phyloP scores from a whole-genome alignment of 2,329 filamentous ascomycete species.

The Exophiala lecanii-corni region DNA sequence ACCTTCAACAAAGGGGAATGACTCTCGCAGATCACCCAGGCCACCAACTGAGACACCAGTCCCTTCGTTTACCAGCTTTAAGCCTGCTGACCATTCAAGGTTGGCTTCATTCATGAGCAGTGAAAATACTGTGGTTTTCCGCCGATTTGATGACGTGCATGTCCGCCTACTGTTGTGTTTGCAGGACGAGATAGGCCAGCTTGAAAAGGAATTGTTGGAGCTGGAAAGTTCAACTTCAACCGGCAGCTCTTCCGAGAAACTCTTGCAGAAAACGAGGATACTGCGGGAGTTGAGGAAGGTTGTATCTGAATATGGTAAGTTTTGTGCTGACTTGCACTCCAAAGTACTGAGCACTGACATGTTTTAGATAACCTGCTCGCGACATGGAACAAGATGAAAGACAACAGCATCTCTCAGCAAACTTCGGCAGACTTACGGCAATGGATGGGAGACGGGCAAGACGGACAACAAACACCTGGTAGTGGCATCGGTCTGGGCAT shows the following conservation, averaged over 20 bases:
- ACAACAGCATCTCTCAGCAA: conserved; percentile 17
- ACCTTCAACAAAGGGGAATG: conserved; percentile 12
- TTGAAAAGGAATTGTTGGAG: conserved; percentile 30
- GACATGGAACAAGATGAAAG: conserved; percentile 27
- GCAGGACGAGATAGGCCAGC: conserved; percentile 32
- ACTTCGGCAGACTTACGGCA: conserved; percentile 19
- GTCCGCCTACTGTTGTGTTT: conserved; percentile 30
- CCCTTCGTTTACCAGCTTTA: conserved; percentile 4
- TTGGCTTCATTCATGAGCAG: conserved; percentile 26
- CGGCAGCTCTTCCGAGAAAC: conserved; percentile 15
- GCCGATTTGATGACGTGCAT: conserved; percentile 33
- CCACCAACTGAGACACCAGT: conserved; percentile 9
- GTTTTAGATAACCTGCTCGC: conserved; percentile 24
- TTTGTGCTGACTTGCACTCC: not conserved
- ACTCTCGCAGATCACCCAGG: conserved; percentile 4
- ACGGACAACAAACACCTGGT: conserved; percentile 7
- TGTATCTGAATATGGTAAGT: conserved; percentile 26
- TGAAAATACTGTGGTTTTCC: conserved; percentile 28
- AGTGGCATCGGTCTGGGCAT: conserved; percentile 15
- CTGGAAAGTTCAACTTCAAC: conserved; percentile 25
- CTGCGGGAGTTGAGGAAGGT: conserved; percentile 24
- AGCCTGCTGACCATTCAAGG: conserved; percentile 16
- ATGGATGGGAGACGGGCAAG: conserved; percentile 19
- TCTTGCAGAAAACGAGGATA: conserved; percentile 19
- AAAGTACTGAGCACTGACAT: conserved; percentile 4